phyloP scores from a whole-genome alignment of 495 filamentous ascomycete species.

The Margaritispora aquatica region DNA sequence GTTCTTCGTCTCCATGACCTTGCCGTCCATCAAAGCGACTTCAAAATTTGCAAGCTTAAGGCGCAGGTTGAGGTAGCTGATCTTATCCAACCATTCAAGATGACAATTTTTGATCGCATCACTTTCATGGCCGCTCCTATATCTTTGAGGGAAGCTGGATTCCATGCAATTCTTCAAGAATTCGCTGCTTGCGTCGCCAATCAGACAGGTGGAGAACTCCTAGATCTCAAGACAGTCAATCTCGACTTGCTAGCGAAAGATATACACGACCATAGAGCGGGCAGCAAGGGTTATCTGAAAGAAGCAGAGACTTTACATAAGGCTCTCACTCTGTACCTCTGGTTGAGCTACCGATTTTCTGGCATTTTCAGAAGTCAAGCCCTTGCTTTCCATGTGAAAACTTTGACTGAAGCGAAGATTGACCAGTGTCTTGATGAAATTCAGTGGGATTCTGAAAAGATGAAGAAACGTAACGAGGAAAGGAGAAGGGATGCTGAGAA shows the following conservation, averaged over 20 bases:
- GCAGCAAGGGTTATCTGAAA: constrained; percentile 46
- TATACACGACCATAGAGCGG: constrained; percentile 27
- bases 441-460: not conserved
- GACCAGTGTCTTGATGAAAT: constrained; percentile 48
- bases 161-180: constrained; percentile 40
- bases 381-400: constrained; percentile 76
- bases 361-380: constrained; percentile 74
- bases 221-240: constrained; percentile 57
- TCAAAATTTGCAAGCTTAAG: constrained; percentile 62
- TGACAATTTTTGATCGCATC: constrained; percentile 66
- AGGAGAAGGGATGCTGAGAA: not conserved
- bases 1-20: constrained; percentile 65
- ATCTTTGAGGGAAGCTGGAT: constrained; percentile 28
- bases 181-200: constrained; percentile 64
- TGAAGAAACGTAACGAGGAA: not conserved
- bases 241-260: constrained; percentile 58
- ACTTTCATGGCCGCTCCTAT: constrained; percentile 68
- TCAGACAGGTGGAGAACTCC: constrained; percentile 52
- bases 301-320: constrained; percentile 74
- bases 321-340: constrained; percentile 75
- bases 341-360: constrained; percentile 68
- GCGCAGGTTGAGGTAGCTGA: constrained; percentile 60
- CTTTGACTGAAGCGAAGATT: constrained; percentile 72
- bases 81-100: constrained; percentile 55
- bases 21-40: constrained; percentile 50